Conservation (phyloP, 805 yeast species). For the Zygotorulaspora chibaensis region DNA sequence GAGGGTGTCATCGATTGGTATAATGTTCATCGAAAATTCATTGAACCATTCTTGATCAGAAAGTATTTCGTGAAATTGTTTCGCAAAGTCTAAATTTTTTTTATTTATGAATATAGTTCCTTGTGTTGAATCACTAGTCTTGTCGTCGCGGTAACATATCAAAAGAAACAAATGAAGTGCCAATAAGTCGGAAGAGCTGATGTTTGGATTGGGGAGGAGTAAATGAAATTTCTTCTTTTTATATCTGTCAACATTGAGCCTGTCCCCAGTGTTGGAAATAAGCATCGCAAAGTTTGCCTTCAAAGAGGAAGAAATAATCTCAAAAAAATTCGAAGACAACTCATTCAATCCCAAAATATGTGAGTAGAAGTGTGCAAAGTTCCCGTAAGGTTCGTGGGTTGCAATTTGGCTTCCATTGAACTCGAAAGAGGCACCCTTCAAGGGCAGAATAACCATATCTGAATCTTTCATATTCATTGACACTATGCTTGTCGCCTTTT, state of each 20-base stretch:
- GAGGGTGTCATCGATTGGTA: constrained; percentile 10
- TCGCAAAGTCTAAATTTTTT: constrained; percentile 17
- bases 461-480: constrained; percentile 14
- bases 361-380: constrained; percentile 27
- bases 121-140: constrained; percentile 11
- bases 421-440: constrained; percentile 28
- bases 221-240: constrained; percentile 21
- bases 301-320: constrained; percentile 17
- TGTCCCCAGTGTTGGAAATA: constrained; percentile 26
- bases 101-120: constrained; percentile 22
- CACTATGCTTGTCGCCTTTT: constrained; percentile 26
- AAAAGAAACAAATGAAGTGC: constrained; percentile 25
- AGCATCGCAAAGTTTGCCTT: constrained; percentile 22
- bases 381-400: constrained; percentile 20
- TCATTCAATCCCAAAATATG: constrained; percentile 33
- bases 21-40: constrained; percentile 15
- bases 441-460: constrained; percentile 25
- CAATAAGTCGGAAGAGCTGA: constrained; percentile 29
- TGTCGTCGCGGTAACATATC: constrained; percentile 19
- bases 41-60: constrained; percentile 20
- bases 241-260: constrained; percentile 21
- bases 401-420: constrained; percentile 14
- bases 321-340: constrained; percentile 26
- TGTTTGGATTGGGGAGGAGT: constrained; percentile 24
- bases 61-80: constrained; percentile 14